Conservation (phyloP, 495 filamentous ascomycete genomes). For the Penicillium simplicissimum region DNA sequence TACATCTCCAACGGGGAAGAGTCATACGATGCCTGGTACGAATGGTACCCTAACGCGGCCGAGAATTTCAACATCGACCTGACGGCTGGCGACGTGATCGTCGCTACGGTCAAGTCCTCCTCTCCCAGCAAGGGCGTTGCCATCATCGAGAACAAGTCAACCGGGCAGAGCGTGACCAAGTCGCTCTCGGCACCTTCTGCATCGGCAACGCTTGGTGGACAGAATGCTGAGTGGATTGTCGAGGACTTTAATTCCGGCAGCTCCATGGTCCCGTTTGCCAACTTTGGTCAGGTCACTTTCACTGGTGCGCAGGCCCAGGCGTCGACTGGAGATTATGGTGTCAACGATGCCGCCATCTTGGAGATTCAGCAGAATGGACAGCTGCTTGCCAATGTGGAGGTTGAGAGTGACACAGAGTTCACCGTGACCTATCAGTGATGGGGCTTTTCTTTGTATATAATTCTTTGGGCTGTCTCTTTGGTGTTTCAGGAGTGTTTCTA, state of each 20-base stretch:
- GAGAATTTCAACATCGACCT: constrained; percentile 57
- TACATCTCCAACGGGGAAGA: constrained; percentile 42
- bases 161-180: constrained; percentile 55
- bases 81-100: constrained; percentile 56
- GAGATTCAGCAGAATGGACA: constrained; percentile 53
- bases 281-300: constrained; percentile 56
- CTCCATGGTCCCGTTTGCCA: constrained; percentile 51
- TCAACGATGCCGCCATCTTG: constrained; percentile 46
- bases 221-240: constrained; percentile 67
- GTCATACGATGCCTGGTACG: constrained; percentile 61
- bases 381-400: constrained; percentile 48
- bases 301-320: constrained; percentile 43
- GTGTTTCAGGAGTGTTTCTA: background rate
- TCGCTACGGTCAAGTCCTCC: constrained; percentile 51
- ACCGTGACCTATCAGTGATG: constrained; percentile 31
- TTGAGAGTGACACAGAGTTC: constrained; percentile 41
- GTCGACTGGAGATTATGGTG: constrained; percentile 32
- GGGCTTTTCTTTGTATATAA: constrained; percentile 6
- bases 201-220: constrained; percentile 38
- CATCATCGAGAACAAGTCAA: constrained; percentile 55
- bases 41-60: constrained; percentile 62
- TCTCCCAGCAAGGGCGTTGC: constrained; percentile 53
- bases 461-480: background rate
- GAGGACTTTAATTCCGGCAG: constrained; percentile 58
- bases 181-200: constrained; percentile 44